Base-by-base conservation (phyloP, 2,329 filamentous ascomycete genomes). In the Penicillium digitatum region DNA sequence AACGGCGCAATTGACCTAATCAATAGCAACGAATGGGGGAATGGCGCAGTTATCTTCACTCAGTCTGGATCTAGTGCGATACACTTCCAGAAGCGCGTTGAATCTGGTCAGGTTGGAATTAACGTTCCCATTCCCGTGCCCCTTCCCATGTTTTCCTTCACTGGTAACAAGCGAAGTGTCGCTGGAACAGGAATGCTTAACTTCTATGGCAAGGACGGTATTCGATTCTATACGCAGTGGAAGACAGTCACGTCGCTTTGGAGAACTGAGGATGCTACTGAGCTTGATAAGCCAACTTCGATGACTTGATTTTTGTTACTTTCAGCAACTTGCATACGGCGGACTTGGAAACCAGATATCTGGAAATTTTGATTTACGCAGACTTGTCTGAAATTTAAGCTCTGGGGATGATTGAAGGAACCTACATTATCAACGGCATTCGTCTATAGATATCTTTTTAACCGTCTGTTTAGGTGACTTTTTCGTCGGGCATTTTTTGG, bases 101-200 rank as follows among this genome's bases (percentile, higher is more conserved):
- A 85, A 69, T 82, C 82, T 55, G 83, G 83, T 38, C 83, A 86
- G 69, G 77, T 85, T 18, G 83, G 83, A 50, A 82, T 86, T 73
- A 86, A 86, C 61, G 83, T 85, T 0, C 82, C 82, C 14, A 84
- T 85, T 58, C 82, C 82, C 24, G 82, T 85, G 1, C 78, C 78
- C 2, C 68, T 82, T 53, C 81, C 81, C 60, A 82, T 82, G 79
- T 83, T 83, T 71, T 78, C 74, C 53, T 83, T 83, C 69, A 85
- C 82, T 0, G 82, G 82, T 5, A 85, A 85, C 77, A 92, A 96
- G 85, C 89, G 87, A 80, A 90, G 85, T 63, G 80, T 96, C 50
- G 93, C 92, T 0, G 92, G 92, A 43, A 91, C 91, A 43, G 92
- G 93, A 50, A 12, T 50, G 87, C 88, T 59, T 18, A 59, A 54